Base-by-base conservation (phyloP, 176 grass and related monocot species). In the Cocos nucifera region DNA sequence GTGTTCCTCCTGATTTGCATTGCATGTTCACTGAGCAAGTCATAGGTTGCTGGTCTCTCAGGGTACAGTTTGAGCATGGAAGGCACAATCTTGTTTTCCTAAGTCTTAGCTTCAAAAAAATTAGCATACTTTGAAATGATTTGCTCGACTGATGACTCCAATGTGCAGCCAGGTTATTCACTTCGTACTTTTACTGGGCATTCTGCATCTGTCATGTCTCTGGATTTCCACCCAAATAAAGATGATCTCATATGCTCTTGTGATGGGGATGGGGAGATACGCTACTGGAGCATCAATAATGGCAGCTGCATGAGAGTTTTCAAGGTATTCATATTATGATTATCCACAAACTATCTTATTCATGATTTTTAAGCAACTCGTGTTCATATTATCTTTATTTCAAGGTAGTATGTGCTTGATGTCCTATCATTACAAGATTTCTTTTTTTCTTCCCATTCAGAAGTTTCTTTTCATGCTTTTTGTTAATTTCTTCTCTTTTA, bases 221-320 rank as follows among this genome's bases (percentile, higher is more conserved):
- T 87, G 28, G 84, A 87, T 49, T 87, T 87, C 57, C 75, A 87
- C 68, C 84, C 79, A n/a, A 75, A 44, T 14, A 57, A 65, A 30
- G 54, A 69, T 56, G 67, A 81, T 59, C 48, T 87, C 16, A 66
- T 87, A 4, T 87, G 75, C 29, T 87, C 79, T 8, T 88, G 61
- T 59, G 79, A 88, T 73, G 66, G 80, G 35, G 61, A 78, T 24
- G 85, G 85, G 2, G 77, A 79, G 63, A 69, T 88, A 57, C 61
- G 80, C 44, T 83, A 56, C 65, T 73, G 70, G 70, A 73, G 70
- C 51, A 63, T 73, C 61, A 73, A 73, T 25, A 73, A 73, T 19
- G 70, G 70, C 14, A 73, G 61, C 59, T 73, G 70, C n/a, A 28
- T 59, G 2, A 63, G 70, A 44, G 70, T 73, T 49, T 73, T 63